Conservation (phyloP, 345 rosid genomes). For the Brassica nigra region DNA sequence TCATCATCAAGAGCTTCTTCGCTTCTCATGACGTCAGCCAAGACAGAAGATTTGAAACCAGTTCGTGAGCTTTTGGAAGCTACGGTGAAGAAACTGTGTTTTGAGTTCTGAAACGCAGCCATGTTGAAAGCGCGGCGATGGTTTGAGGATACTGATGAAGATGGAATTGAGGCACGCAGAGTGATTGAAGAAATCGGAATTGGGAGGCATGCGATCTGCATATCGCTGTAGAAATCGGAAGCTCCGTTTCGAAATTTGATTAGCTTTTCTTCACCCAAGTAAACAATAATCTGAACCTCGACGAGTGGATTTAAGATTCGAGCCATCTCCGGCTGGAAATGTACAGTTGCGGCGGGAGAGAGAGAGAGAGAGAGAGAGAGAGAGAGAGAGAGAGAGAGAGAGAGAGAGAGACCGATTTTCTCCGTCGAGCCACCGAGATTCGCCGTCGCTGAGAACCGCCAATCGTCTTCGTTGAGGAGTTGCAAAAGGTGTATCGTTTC, state of each 20-base stretch:
- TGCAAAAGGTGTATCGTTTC: too few relatives aligned
- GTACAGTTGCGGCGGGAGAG: too few relatives aligned
- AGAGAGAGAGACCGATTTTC: too few relatives aligned
- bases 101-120: slow-evolving; percentile 11
- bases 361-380: too few relatives aligned
- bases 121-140: slow-evolving; percentile 12
- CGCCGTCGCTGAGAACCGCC: too few relatives aligned
- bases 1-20: slow-evolving; percentile 33
- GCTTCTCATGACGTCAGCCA: slow-evolving; percentile 31
- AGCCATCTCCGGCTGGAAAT: too few relatives aligned
- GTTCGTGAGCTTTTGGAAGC: slow-evolving; percentile 23
- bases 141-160: slow-evolving; percentile 8
- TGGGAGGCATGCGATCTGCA: slow-evolving; percentile 32
- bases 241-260: neutral
- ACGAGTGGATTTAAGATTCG: too few relatives aligned
- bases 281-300: neutral
- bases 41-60: slow-evolving; percentile 21
- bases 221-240: slow-evolving; percentile 4
- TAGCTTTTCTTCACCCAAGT: slow-evolving; percentile 48
- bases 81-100: neutral
- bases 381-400: too few relatives aligned
- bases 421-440: too few relatives aligned
- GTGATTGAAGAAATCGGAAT: slow-evolving; percentile 11
- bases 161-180: slow-evolving; percentile 1
- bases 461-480: too few relatives aligned